These are phyloP conservation scores for Dothidotthia symphoricarpi DNA, from an alignment of 2,329 filamentous ascomycete genomes.

Conservation along the genomic window DNA sequence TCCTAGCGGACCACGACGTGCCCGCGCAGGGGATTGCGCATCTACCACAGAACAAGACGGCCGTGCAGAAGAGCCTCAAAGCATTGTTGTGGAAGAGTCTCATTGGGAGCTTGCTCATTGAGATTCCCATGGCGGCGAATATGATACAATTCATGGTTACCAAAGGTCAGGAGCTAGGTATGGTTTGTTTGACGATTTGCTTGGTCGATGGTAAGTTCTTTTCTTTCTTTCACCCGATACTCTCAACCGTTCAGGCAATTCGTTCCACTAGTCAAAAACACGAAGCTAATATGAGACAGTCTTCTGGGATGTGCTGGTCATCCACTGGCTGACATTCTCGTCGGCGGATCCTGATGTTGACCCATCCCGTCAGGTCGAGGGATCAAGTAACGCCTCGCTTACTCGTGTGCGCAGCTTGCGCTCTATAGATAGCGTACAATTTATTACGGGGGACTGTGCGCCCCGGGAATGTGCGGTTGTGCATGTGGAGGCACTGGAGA, in stretches of 20 bases:
- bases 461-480: no score
- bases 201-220: conserved; percentile 38
- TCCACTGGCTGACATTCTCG: conserved; percentile 22
- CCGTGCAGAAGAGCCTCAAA: conserved; percentile 20
- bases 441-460: no score
- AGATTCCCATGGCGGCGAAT: conserved; percentile 40
- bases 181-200: conserved; percentile 42
- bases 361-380: neutral
- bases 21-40: no score
- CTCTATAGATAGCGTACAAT: no score
- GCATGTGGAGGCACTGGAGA: no score
- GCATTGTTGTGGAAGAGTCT: conserved; percentile 29
- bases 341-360: conserved; percentile 11
- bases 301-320: conserved; percentile 17
- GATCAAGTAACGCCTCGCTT: no score
- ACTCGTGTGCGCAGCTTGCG: no score
- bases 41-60: conserved; percentile 3
- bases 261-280: no score
- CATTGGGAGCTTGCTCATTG: conserved; percentile 33
- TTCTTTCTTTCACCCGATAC: neutral
- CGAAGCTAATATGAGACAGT: conserved; percentile 6
- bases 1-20: conserved; percentile 9
- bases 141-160: conserved; percentile 35
- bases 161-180: conserved; percentile 36
- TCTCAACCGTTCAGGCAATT: neutral